These are phyloP conservation scores for Syncephalastrum monosporum DNA, from an alignment of 371 early-diverging fungal genomes.

Conservation along the genomic window DNA sequence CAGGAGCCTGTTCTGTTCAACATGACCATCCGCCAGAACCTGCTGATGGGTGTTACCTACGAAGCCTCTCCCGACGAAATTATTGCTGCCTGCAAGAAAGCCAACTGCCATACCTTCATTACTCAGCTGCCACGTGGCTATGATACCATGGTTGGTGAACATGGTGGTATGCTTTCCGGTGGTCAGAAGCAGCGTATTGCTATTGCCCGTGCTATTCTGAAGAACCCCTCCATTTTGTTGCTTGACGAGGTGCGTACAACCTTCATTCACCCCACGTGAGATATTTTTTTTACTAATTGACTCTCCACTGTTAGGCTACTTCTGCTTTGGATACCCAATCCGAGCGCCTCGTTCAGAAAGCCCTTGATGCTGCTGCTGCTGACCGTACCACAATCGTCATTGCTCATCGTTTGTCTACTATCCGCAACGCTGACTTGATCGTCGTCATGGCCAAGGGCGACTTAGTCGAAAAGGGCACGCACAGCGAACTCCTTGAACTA, in stretches of 20 bases:
- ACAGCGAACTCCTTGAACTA: constrained; percentile 51
- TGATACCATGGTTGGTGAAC: constrained; percentile 67
- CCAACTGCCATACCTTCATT: constrained; percentile 77
- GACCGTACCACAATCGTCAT: constrained; percentile 86
- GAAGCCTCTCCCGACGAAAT: constrained; percentile 52
- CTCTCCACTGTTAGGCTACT: constrained; percentile 61
- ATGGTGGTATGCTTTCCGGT: constrained; percentile 71
- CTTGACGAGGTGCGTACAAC: constrained; percentile 28
- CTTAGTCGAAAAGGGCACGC: constrained; percentile 70
- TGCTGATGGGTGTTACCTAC: constrained; percentile 56
- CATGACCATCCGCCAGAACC: constrained; percentile 75
- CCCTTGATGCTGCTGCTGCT: constrained; percentile 70
- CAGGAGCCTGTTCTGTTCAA: constrained; percentile 88
- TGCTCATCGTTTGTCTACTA: constrained; percentile 83
- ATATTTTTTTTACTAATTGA: neutral
- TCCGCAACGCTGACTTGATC: constrained; percentile 77
- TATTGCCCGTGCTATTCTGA: constrained; percentile 36
- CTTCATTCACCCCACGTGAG: constrained; percentile 13
- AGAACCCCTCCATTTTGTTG: constrained; percentile 28
- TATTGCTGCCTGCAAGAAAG: constrained; percentile 56
- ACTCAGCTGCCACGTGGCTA: constrained; percentile 69
- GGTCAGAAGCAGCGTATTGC: constrained; percentile 61
- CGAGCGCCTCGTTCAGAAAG: constrained; percentile 78
- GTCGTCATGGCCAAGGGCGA: constrained; percentile 70
- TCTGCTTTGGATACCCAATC: constrained; percentile 76